These are phyloP conservation scores for Epithele typhae DNA, from an alignment of 768 basidiomycete genomes.

Conservation along the genomic window DNA sequence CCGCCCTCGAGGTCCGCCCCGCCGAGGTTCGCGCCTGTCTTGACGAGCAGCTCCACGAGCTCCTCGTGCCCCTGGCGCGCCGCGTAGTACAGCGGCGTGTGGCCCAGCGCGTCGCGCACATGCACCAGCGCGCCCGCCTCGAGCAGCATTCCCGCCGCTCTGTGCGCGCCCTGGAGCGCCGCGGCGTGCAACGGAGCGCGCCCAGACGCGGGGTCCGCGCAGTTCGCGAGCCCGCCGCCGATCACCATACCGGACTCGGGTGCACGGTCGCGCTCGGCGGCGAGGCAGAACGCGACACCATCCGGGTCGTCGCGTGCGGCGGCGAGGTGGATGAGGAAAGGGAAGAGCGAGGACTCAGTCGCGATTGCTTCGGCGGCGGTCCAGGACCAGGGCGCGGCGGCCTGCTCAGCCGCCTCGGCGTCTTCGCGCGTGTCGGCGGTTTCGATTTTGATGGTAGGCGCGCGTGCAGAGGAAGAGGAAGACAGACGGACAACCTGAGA, in stretches of 20 bases:
- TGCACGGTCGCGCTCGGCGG: constrained; percentile 16
- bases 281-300: constrained; percentile 57
- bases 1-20: constrained; percentile 56
- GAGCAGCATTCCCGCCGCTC: constrained; percentile 46
- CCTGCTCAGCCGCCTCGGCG: constrained; percentile 11
- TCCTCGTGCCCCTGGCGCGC: constrained; percentile 64
- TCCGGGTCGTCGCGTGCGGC: constrained; percentile 66
- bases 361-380: constrained; percentile 72
- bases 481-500: constrained; percentile 66
- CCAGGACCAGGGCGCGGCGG: constrained; percentile 67
- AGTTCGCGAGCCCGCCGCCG: constrained; percentile 67
- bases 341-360: constrained; percentile 67
- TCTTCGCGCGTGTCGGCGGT: constrained; percentile 29
- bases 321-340: constrained; percentile 76
- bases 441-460: constrained; percentile 32
- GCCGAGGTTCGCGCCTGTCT: constrained; percentile 71
- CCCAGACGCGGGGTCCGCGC: constrained; percentile 64
- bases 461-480: constrained; percentile 32
- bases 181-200: constrained; percentile 78
- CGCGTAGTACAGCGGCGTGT: constrained; percentile 83
- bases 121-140: constrained; percentile 79
- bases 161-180: constrained; percentile 57
- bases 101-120: constrained; percentile 72
- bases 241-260: background rate
- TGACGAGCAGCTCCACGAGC: constrained; percentile 60